phyloP scores from a whole-genome alignment of 176 grass and related monocot species.

The Lolium rigidum region DNA sequence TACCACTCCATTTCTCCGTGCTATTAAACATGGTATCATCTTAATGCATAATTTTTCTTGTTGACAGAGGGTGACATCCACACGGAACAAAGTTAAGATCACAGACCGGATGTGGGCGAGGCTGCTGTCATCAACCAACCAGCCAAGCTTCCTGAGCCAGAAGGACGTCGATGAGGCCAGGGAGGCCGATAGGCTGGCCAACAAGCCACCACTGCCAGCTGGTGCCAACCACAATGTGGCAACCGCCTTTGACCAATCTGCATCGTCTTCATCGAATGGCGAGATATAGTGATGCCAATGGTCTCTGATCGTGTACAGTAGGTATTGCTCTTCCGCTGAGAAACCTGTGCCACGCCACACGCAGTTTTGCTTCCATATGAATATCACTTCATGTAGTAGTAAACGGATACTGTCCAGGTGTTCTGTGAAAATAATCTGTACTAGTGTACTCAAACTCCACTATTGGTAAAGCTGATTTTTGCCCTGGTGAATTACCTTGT shows the following conservation, averaged over 20 bases:
- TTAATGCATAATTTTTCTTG: background rate
- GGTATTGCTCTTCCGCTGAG: slow-evolving; percentile 1
- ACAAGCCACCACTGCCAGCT: slow-evolving; percentile 38
- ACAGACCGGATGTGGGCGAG: slow-evolving; percentile 84
- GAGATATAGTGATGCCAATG: slow-evolving; percentile 22
- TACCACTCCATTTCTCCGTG: background rate
- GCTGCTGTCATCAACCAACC: slow-evolving; percentile 77
- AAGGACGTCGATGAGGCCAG: slow-evolving; percentile 62
- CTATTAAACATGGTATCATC: background rate
- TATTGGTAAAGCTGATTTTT: background rate
- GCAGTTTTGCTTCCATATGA: slow-evolving; percentile 8
- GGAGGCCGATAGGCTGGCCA: slow-evolving; percentile 48
- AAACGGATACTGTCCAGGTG: background rate
- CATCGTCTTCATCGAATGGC: background rate
- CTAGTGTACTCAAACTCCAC: background rate
- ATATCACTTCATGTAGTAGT: background rate
- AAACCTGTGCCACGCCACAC: slow-evolving; percentile 4
- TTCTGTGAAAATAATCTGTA: slow-evolving; percentile 6
- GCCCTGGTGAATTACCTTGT: too few relatives aligned
- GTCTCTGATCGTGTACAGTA: slow-evolving; percentile 9
- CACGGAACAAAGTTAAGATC: slow-evolving; percentile 70
- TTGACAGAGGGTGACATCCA: slow-evolving; percentile 75
- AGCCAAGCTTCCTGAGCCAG: slow-evolving; percentile 76
- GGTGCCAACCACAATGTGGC: background rate
- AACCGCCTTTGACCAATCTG: slow-evolving; percentile 41